Evolutionary conservation across 257 asterid genomes (phyloP).

Genomic region (Nicotiana paniculata): DNA sequence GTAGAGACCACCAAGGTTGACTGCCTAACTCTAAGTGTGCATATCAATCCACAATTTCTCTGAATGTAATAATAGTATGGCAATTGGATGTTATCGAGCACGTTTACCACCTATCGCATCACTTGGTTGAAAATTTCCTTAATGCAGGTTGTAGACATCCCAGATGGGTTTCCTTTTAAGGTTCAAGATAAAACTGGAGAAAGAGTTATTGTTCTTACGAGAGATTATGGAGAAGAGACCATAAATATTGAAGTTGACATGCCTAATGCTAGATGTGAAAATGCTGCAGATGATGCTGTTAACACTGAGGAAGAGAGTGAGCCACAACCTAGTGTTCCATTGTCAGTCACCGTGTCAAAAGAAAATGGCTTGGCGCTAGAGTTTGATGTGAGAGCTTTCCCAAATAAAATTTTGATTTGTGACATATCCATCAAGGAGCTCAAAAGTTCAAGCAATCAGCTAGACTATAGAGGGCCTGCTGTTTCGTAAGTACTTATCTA

Average conservation of each 20-base stretch:
- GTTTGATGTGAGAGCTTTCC: slow-evolving; percentile 15
- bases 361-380: slow-evolving; percentile 11
- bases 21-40: neutral
- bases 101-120: neutral
- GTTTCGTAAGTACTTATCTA: neutral
- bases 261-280: slow-evolving; percentile 30
- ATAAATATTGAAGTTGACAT: slow-evolving; percentile 47
- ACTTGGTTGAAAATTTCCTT: neutral
- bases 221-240: slow-evolving; percentile 45
- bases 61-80: neutral
- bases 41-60: neutral
- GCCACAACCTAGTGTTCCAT: slow-evolving; percentile 10
- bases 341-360: slow-evolving; percentile 14
- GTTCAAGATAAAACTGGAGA: slow-evolving; percentile 51
- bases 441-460: neutral
- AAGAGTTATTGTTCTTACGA: slow-evolving; percentile 41
- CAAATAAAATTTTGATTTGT: slow-evolving; percentile 8
- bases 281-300: neutral
- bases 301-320: neutral
- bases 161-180: slow-evolving; percentile 49
- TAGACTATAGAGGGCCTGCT: neutral
- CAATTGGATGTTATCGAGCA: neutral
- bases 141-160: slow-evolving; percentile 44
- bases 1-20: neutral
- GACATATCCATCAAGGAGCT: neutral